Evolutionary conservation across 768 basidiomycete genomes (phyloP).

Genomic region (Panaeolus cyanescens): DNA sequence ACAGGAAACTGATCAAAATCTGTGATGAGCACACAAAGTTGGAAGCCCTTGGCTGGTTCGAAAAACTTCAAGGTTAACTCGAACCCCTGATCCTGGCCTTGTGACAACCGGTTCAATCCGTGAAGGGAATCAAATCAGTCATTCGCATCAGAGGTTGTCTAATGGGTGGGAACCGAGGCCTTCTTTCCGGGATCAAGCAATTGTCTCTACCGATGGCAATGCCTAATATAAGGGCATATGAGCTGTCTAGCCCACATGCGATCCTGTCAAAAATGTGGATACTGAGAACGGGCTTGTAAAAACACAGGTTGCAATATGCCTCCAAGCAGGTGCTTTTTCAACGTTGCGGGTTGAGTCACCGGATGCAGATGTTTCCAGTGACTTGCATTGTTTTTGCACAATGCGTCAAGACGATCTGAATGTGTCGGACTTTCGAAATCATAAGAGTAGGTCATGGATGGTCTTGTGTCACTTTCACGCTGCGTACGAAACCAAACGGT

Average conservation of each 20-base stretch:
- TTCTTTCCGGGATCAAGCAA: constrained; percentile 16
- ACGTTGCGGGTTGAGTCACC: not conserved
- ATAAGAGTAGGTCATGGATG: not conserved
- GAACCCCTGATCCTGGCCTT: constrained; percentile 35
- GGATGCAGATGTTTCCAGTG: not conserved
- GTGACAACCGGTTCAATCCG: constrained; percentile 32
- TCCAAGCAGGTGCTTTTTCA: not conserved
- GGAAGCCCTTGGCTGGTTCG: constrained; percentile 27
- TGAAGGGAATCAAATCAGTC: constrained; percentile 25
- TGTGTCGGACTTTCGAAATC: not conserved
- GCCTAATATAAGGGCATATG: constrained; percentile 23
- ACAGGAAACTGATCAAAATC: constrained; percentile 29
- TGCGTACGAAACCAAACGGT: not conserved
- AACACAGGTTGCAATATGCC: not conserved
- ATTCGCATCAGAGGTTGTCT: constrained; percentile 25
- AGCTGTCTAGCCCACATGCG: constrained; percentile 21
- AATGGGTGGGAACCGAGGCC: constrained; percentile 20
- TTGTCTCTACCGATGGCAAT: constrained; percentile 18
- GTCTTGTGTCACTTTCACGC: not conserved
- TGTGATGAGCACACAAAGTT: constrained; percentile 22
- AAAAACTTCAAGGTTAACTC: constrained; percentile 21
- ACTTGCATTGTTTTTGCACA: too few species aligned
- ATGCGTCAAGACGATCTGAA: not conserved
- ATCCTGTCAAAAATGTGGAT: constrained; percentile 17
- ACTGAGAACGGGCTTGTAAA: not conserved